Conservation (phyloP, 176 grass and related monocot genomes). For the Hsuehochloa calcarea region DNA sequence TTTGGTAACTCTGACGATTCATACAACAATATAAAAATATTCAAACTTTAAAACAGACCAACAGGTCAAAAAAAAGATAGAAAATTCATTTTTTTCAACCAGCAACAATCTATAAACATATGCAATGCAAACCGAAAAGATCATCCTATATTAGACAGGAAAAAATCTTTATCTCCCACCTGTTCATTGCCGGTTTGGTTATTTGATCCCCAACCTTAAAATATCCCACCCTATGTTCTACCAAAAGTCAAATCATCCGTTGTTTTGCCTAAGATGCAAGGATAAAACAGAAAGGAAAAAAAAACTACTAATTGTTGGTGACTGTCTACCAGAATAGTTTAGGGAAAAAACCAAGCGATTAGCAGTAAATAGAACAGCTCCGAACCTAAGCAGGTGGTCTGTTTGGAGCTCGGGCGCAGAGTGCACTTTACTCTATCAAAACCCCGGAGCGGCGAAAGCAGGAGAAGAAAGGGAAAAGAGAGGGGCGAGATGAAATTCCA, state of each 20-base stretch:
- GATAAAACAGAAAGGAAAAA: not conserved
- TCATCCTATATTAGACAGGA: not conserved
- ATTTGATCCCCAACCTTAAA: not conserved
- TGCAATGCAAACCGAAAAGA: not conserved
- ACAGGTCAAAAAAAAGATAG: not conserved
- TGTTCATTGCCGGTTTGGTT: not conserved
- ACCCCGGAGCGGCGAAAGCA: not conserved
- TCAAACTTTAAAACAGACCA: not conserved
- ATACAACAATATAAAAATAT: not conserved
- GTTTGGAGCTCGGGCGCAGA: slow-evolving; percentile 24
- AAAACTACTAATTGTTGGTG: not conserved
- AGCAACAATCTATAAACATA: not conserved
- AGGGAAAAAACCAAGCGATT: not conserved
- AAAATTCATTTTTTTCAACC: not conserved
- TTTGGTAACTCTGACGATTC: not conserved
- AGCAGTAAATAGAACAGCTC: not conserved
- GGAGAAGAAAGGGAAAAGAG: not conserved
- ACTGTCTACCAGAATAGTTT: not conserved
- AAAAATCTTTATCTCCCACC: not conserved
- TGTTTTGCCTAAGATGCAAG: not conserved
- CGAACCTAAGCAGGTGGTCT: not conserved
- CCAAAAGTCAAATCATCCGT: not conserved
- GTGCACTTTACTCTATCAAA: slow-evolving; percentile 46
- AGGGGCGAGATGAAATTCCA: slow-evolving; percentile 7
- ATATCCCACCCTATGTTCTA: not conserved